A percentile compares a stretch with the other conserved stretches of the same genome.
Conservation (phyloP, 768 basidiomycete species). For the Tylopilus subfusipes region DNA sequence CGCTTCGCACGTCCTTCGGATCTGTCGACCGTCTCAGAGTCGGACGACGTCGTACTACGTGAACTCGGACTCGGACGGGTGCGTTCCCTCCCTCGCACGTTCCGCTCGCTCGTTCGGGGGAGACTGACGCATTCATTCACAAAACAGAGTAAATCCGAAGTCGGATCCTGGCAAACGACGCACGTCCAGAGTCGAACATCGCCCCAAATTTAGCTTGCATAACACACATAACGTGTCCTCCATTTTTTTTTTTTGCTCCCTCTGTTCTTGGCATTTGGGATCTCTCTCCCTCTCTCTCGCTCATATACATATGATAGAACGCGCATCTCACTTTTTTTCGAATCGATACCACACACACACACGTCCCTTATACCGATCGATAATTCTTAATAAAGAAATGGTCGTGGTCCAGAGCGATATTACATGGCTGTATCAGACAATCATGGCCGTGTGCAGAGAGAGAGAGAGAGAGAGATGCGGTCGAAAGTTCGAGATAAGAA, state of each 20-base stretch:
- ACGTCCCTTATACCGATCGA: not conserved
- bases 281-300: too few relatives aligned
- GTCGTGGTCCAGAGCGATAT: slow-evolving; percentile 18
- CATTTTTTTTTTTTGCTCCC: too few relatives aligned
- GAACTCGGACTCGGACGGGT: not conserved
- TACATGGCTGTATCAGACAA: slow-evolving; percentile 25
- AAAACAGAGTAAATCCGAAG: slow-evolving; percentile 8
- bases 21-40: not conserved
- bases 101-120: not conserved
- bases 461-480: too few relatives aligned
- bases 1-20: slow-evolving; percentile 22
- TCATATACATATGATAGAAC: not conserved
- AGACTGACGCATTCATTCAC: not conserved
- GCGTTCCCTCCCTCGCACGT: not conserved
- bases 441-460: slow-evolving; percentile 9
- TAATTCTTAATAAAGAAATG: not conserved
- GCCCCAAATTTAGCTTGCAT: slow-evolving; percentile 1
- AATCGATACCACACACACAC: not conserved
- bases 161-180: slow-evolving; percentile 18
- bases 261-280: too few relatives aligned
- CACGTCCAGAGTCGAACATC: not conserved
- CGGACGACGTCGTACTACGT: too few relatives aligned
- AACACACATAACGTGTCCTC: too few relatives aligned
- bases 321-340: not conserved
- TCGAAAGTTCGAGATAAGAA: not conserved